Conservation (phyloP, 768 basidiomycete species). For the Mycena maculata region DNA sequence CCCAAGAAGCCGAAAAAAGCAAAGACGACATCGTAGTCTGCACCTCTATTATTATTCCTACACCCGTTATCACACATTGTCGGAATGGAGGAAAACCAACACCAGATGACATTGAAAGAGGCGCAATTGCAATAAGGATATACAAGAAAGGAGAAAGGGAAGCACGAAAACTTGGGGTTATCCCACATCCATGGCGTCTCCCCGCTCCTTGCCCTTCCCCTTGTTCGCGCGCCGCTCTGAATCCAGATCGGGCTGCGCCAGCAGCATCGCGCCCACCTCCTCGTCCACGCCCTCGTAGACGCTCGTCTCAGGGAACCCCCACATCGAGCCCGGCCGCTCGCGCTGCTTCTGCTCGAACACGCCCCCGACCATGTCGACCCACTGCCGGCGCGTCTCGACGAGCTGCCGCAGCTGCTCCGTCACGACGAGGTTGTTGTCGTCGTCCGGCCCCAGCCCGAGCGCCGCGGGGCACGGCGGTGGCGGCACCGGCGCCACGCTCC, state of each 20-base stretch:
- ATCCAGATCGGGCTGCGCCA: constrained; percentile 39
- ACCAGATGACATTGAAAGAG: constrained; percentile 18
- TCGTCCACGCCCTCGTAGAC: constrained; percentile 82
- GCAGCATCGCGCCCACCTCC: constrained; percentile 59
- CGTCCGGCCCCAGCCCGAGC: constrained; percentile 75
- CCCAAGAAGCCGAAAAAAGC: constrained; percentile 64
- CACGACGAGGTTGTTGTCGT: constrained; percentile 70
- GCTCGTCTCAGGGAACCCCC: constrained; percentile 81
- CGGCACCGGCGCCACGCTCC: constrained; percentile 48
- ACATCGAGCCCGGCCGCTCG: constrained; percentile 74
- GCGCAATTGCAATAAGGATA: constrained; percentile 10
- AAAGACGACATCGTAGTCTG: constrained; percentile 43
- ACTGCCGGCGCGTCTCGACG: constrained; percentile 80
- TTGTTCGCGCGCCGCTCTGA: constrained; percentile 46
- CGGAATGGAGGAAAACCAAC: background rate
- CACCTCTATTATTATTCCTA: constrained; percentile 10
- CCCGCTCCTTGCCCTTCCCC: constrained; percentile 63
- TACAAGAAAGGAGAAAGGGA: background rate
- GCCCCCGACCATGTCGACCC: constrained; percentile 81
- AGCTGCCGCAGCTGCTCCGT: constrained; percentile 77
- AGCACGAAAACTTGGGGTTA: constrained; percentile 47
- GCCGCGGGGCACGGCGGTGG: constrained; percentile 79
- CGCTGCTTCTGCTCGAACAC: constrained; percentile 82
- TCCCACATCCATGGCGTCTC: constrained; percentile 78
- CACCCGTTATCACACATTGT: too few relatives aligned